phyloP scores from a whole-genome alignment of 306 rosid genomes.

The Fagus sylvatica region DNA sequence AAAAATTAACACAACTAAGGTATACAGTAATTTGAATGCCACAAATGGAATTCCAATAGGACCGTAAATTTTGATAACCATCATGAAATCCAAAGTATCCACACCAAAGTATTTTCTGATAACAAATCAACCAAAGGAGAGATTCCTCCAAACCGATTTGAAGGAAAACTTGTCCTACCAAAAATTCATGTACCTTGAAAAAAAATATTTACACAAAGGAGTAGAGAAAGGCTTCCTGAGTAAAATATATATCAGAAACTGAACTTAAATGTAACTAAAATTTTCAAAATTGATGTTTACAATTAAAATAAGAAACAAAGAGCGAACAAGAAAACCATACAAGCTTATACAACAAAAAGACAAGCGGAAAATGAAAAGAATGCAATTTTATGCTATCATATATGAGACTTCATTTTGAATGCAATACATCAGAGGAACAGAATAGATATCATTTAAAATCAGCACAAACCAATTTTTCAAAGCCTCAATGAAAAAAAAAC shows the following conservation, averaged over 20 bases:
- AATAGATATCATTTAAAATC: too few species aligned
- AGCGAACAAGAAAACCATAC: not conserved
- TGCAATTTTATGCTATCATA: not conserved
- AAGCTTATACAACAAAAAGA: constrained; percentile 7
- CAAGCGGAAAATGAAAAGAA: constrained; percentile 3
- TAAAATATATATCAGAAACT: too few species aligned
- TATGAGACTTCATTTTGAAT: not conserved
- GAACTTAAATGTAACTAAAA: not conserved
- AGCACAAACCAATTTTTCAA: too few species aligned
- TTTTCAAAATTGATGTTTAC: too few species aligned
- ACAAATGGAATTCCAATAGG: not conserved
- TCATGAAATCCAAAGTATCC: not conserved
- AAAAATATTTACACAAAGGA: not conserved
- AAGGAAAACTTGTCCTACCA: too few species aligned
- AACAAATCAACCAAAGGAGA: not conserved
- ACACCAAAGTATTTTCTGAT: not conserved
- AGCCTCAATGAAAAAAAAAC: too few species aligned
- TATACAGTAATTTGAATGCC: not conserved
- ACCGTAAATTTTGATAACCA: not conserved
- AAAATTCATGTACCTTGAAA: not conserved
- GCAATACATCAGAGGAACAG: too few species aligned
- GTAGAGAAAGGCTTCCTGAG: not conserved
- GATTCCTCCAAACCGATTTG: not conserved
- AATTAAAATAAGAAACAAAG: not conserved
- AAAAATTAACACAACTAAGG: not conserved